A percentile compares a stretch with the other conserved stretches of the same genome.
phyloP scores from a whole-genome alignment of 257 asterid species.

The Capsicum pubescens region DNA sequence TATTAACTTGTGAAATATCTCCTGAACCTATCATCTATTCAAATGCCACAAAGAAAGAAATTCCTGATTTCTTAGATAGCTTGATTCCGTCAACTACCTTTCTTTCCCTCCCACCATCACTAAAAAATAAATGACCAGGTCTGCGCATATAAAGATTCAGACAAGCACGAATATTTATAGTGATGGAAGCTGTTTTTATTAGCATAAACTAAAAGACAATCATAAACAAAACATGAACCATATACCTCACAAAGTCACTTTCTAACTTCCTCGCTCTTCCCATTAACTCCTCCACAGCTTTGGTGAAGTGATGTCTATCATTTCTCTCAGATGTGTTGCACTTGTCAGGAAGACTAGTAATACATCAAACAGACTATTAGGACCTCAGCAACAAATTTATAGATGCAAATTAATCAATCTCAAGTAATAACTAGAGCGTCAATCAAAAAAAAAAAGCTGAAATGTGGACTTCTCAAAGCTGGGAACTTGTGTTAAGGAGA shows the following conservation, averaged over 20 bases:
- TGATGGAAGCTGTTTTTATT: conserved; percentile 1
- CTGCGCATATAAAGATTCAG: not conserved
- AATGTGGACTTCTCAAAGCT: not conserved
- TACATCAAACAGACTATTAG: not conserved
- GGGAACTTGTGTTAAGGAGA: not conserved
- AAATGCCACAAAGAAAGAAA: conserved; percentile 5
- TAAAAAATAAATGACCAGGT: conserved; percentile 2
- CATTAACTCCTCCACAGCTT: conserved; percentile 49
- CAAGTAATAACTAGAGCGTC: conserved; percentile 23
- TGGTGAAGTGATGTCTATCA: conserved; percentile 41
- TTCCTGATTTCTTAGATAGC: not conserved
- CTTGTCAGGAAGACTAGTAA: conserved; percentile 47
- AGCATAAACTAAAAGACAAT: not conserved
- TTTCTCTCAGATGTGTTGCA: conserved; percentile 41
- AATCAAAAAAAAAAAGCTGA: not conserved
- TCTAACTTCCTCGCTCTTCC: conserved; percentile 69
- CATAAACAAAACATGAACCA: conserved; percentile 9
- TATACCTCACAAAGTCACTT: conserved; percentile 68
- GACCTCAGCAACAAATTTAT: conserved; percentile 8
- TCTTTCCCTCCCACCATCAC: not conserved
- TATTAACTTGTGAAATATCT: not conserved
- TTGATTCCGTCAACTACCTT: conserved; percentile 11
- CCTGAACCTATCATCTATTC: not conserved
- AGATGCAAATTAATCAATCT: conserved; percentile 25
- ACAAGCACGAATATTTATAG: not conserved